These are phyloP conservation scores for Styphnolobium japonicum DNA, from an alignment of 306 rosid species.

Conservation along the genomic window DNA sequence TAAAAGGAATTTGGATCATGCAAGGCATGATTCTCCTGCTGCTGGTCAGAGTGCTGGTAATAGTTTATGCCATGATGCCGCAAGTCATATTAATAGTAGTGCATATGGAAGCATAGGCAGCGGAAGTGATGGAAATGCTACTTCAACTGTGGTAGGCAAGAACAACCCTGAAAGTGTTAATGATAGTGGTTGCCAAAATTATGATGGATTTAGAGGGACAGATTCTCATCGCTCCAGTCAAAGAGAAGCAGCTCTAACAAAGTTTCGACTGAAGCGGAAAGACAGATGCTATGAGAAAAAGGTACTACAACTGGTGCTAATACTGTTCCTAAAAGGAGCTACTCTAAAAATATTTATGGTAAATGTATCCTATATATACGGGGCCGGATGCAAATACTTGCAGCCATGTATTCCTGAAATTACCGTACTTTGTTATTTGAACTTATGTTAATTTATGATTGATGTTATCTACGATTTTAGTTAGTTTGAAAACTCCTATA, in stretches of 20 bases:
- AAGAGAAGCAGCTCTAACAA: slow-evolving; percentile 75
- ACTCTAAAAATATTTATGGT: neutral
- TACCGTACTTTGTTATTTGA: neutral
- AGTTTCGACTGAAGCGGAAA: slow-evolving; percentile 67
- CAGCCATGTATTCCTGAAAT: slow-evolving; percentile 3
- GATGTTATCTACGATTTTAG: neutral
- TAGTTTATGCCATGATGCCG: slow-evolving; percentile 36
- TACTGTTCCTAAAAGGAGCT: neutral
- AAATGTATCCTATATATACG: neutral
- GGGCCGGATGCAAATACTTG: neutral
- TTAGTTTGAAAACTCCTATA: neutral
- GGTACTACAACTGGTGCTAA: slow-evolving; percentile 38
- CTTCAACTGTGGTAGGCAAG: slow-evolving; percentile 25
- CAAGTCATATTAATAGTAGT: slow-evolving; percentile 16
- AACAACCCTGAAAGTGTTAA: slow-evolving; percentile 34
- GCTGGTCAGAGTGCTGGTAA: slow-evolving; percentile 32
- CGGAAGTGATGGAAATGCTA: slow-evolving; percentile 43
- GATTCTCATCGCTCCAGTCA: slow-evolving; percentile 45
- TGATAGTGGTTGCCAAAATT: slow-evolving; percentile 11
- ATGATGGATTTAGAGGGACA: slow-evolving; percentile 35
- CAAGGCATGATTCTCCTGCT: slow-evolving; percentile 40
- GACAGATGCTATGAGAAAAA: slow-evolving; percentile 71
- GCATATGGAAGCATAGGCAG: slow-evolving; percentile 38
- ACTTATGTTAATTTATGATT: neutral
- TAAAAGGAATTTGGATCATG: slow-evolving; percentile 20